Evolutionary conservation across 78 protist species (phyloP).

Genomic region (Dictyostelium discoideum): DNA sequence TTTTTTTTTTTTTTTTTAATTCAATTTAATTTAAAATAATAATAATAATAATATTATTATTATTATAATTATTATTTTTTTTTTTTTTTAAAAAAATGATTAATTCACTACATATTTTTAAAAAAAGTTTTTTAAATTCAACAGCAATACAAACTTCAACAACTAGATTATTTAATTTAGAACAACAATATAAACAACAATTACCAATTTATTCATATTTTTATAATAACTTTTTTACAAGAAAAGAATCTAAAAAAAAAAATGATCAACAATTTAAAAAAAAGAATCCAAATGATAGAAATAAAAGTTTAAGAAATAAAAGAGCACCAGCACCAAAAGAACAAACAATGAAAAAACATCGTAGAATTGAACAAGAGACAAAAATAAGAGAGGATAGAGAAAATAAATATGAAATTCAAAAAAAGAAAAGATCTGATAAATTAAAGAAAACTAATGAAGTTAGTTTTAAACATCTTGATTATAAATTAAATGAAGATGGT

Average conservation of each 20-base stretch:
- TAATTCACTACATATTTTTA: background rate
- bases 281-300: slow-evolving; percentile 2
- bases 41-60: background rate
- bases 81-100: background rate
- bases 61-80: too few species aligned
- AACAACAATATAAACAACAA: background rate
- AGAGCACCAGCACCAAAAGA: background rate
- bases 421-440: background rate
- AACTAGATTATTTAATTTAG: background rate
- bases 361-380: background rate
- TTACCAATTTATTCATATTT: background rate
- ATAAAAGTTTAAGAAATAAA: background rate
- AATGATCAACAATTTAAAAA: background rate
- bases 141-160: background rate
- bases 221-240: background rate
- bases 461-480: background rate
- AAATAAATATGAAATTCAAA: background rate
- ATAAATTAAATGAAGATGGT: background rate
- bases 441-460: background rate
- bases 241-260: background rate
- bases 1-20: background rate
- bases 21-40: background rate
- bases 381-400: background rate
- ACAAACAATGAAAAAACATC: slow-evolving; percentile 1
- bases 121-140: background rate